Evolutionary conservation across 1,139 yeast genomes (phyloP).

Genomic region (Geotrichum cucujoidarum): DNA sequence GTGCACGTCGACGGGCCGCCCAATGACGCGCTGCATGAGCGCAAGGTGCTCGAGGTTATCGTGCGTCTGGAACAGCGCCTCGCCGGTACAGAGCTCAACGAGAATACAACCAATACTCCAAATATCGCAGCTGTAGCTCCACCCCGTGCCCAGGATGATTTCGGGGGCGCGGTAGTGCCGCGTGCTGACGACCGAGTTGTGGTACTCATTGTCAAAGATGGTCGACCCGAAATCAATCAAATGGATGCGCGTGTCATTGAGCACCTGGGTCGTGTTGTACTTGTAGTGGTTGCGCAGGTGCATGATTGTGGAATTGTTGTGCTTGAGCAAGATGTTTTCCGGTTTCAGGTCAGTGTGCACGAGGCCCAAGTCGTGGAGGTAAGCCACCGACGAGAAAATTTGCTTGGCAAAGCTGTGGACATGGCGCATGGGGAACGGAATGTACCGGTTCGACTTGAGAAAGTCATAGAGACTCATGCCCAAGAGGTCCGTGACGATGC

Average conservation of each 20-base stretch:
- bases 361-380: constrained; percentile 79
- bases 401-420: constrained; percentile 88
- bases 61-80: constrained; percentile 89
- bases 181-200: constrained; percentile 80
- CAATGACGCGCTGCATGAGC: constrained; percentile 78
- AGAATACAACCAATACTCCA: constrained; percentile 96
- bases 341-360: constrained; percentile 96
- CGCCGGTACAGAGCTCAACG: constrained; percentile 88
- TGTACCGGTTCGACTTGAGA: constrained; percentile 61
- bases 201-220: constrained; percentile 89
- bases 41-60: constrained; percentile 93
- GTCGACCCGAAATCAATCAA: constrained; percentile 96
- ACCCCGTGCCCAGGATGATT: constrained; percentile 85
- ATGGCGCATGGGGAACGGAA: constrained; percentile 74
- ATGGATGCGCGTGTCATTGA: constrained; percentile 75
- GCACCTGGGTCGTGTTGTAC: constrained; percentile 21
- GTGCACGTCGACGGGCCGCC: constrained; percentile 31
- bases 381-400: constrained; percentile 77
- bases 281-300: constrained; percentile 18
- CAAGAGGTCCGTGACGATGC: constrained; percentile 84
- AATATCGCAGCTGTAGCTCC: constrained; percentile 91
- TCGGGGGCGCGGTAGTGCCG: constrained; percentile 98
- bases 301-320: constrained; percentile 1
- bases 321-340: constrained; percentile 74
- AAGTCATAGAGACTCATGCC: constrained; percentile 88